Conservation (phyloP, 495 filamentous ascomycete species). For the Pyronema domesticum region DNA sequence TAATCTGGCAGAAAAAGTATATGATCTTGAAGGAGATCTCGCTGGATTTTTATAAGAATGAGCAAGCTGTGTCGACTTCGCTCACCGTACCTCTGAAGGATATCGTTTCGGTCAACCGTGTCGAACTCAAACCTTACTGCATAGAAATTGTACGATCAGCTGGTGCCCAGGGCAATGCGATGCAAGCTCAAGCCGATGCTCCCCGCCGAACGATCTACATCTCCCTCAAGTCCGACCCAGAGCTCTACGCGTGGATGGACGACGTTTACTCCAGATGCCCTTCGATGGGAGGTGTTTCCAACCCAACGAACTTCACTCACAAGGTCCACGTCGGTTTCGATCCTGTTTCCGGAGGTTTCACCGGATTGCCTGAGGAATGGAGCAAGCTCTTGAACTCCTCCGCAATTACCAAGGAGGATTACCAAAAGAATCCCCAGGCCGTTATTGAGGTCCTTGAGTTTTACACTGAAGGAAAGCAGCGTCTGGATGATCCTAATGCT, state of each 20-base stretch:
- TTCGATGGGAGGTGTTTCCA: slow-evolving; percentile 93
- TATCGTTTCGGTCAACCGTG: slow-evolving; percentile 66
- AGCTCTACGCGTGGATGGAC: slow-evolving; percentile 97
- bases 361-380: slow-evolving; percentile 88
- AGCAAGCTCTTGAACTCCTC: slow-evolving; percentile 86
- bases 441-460: slow-evolving; percentile 95
- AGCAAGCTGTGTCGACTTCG: slow-evolving; percentile 55
- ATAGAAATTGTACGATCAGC: slow-evolving; percentile 72
- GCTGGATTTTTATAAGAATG: slow-evolving; percentile 80
- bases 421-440: slow-evolving; percentile 92
- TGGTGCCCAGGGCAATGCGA: slow-evolving; percentile 29
- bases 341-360: slow-evolving; percentile 77
- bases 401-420: slow-evolving; percentile 93
- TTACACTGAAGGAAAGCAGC: slow-evolving; percentile 52
- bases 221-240: slow-evolving; percentile 81
- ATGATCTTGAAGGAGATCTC: slow-evolving; percentile 74
- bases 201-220: slow-evolving; percentile 65
- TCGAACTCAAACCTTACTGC: slow-evolving; percentile 69
- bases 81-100: slow-evolving; percentile 59
- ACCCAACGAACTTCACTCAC: slow-evolving; percentile 92
- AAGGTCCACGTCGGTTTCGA: slow-evolving; percentile 96
- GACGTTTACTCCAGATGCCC: slow-evolving; percentile 90
- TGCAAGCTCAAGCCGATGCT: slow-evolving; percentile 45
- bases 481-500: slow-evolving; percentile 49
- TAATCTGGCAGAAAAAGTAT: slow-evolving; percentile 83